Percentiles rank a stretch among this genome's conserved stretches.
Conservation (phyloP, 1,284 basidiomycete species). For the Thelephora terrestris region DNA sequence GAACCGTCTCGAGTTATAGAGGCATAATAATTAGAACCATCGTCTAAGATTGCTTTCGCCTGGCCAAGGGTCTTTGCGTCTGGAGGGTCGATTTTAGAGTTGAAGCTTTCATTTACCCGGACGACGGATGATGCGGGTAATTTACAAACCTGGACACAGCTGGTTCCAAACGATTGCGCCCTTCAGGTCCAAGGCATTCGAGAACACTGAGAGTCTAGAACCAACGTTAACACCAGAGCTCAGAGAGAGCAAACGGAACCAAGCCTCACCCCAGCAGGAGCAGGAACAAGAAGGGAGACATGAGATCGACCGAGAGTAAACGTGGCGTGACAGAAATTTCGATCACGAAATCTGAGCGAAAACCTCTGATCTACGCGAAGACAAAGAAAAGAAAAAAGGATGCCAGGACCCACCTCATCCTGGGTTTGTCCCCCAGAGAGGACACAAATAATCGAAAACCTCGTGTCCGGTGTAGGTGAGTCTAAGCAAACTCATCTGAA, state of each 20-base stretch:
- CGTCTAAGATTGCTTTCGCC: conserved; percentile 50
- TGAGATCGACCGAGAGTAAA: background rate
- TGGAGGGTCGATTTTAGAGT: conserved; percentile 15
- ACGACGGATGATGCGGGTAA: background rate
- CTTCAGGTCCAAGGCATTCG: conserved; percentile 36
- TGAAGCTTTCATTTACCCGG: background rate
- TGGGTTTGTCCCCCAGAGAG: conserved; percentile 68
- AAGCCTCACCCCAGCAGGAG: conserved; percentile 15
- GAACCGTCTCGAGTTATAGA: conserved; percentile 45
- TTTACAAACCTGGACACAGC: conserved; percentile 43
- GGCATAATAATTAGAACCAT: conserved; percentile 36
- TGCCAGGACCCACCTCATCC: conserved; percentile 31
- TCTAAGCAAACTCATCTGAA: conserved; percentile 8
- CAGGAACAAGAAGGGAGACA: background rate
- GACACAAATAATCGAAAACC: conserved; percentile 78
- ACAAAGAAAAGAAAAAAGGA: too few relatives aligned
- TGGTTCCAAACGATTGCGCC: conserved; percentile 60
- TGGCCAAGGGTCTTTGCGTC: conserved; percentile 40
- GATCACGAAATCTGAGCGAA: background rate
- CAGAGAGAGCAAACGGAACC: background rate
- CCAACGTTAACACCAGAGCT: background rate
- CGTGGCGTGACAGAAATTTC: conserved; percentile 1
- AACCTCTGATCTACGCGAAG: background rate
- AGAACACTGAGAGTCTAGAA: too few relatives aligned
- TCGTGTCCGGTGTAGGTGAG: conserved; percentile 88